Percentiles rank a stretch among this genome's conserved stretches.
Conservation (phyloP, 164 flowering plant genomes). For the Malania oleifera region DNA sequence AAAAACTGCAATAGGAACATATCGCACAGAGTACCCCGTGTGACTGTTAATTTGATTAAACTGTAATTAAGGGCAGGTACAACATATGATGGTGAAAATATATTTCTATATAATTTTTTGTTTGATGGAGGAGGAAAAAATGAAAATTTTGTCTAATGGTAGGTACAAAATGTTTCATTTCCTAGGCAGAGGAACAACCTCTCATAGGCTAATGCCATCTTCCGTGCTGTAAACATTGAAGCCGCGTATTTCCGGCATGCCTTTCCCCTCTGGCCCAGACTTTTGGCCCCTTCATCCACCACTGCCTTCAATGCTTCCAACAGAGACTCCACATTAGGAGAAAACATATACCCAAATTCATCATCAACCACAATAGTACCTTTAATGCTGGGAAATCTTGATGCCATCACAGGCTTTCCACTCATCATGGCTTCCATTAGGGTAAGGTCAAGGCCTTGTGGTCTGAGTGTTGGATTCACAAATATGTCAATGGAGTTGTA, state of each 20-base stretch:
- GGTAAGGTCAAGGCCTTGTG: conserved; percentile 84
- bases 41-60: too few relatives aligned
- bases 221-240: conserved; percentile 69
- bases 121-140: too few relatives aligned
- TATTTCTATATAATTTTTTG: too few relatives aligned
- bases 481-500: conserved; percentile 72
- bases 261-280: conserved; percentile 58
- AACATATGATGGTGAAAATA: too few relatives aligned
- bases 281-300: conserved; percentile 49
- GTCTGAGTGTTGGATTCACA: conserved; percentile 82
- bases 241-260: conserved; percentile 56
- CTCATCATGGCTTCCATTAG: conserved; percentile 94
- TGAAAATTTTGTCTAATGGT: conserved; percentile 11
- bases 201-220: conserved; percentile 88
- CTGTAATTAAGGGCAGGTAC: too few relatives aligned
- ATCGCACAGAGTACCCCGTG: too few relatives aligned
- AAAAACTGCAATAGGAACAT: too few relatives aligned
- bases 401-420: conserved; percentile 80
- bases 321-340: conserved; percentile 82
- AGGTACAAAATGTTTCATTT: conserved; percentile 54
- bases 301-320: conserved; percentile 55
- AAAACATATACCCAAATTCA: conserved; percentile 69
- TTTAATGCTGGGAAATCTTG: conserved; percentile 76
- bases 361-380: conserved; percentile 64
- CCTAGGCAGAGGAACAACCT: conserved; percentile 77